Percentiles rank a stretch among this genome's conserved stretches.
Conservation (phyloP, 164 flowering plant species). For the Houttuynia cordata region DNA sequence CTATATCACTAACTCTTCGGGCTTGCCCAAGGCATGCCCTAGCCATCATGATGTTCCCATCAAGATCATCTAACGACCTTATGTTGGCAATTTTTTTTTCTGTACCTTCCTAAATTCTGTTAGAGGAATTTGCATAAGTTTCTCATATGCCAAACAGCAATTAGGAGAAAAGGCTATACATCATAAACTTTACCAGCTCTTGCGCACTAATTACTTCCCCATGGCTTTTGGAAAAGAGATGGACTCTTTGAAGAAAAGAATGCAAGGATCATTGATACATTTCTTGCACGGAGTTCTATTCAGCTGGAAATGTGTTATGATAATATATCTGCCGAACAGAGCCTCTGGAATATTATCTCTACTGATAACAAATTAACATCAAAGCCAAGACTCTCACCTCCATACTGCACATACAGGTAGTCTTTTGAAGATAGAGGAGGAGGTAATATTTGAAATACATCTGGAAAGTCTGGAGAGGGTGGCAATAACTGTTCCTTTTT, state of each 20-base stretch:
- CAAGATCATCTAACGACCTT: too few species aligned
- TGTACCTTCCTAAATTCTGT: too few species aligned
- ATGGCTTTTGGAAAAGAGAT: background rate
- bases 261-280: too few species aligned
- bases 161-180: too few species aligned
- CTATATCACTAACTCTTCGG: too few species aligned
- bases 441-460: conserved; percentile 40
- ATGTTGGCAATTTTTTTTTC: too few species aligned
- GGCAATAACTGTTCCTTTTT: conserved; percentile 41
- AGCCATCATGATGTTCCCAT: too few species aligned
- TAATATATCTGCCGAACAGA: conserved; percentile 14
- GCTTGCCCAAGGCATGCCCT: too few species aligned
- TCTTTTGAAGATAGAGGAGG: conserved; percentile 38
- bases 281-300: background rate
- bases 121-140: too few species aligned
- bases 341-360: conserved; percentile 37
- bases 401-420: conserved; percentile 62
- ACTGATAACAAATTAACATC: conserved; percentile 54
- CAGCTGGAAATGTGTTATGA: background rate
- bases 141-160: too few species aligned
- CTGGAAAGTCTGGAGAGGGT: conserved; percentile 45
- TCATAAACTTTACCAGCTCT: too few species aligned
- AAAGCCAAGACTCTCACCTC: conserved; percentile 70
- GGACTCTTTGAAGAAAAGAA: background rate
- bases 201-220: too few species aligned